Conservation (phyloP, 1,284 basidiomycete species). For the Cutaneotrichosporon mucoides region DNA sequence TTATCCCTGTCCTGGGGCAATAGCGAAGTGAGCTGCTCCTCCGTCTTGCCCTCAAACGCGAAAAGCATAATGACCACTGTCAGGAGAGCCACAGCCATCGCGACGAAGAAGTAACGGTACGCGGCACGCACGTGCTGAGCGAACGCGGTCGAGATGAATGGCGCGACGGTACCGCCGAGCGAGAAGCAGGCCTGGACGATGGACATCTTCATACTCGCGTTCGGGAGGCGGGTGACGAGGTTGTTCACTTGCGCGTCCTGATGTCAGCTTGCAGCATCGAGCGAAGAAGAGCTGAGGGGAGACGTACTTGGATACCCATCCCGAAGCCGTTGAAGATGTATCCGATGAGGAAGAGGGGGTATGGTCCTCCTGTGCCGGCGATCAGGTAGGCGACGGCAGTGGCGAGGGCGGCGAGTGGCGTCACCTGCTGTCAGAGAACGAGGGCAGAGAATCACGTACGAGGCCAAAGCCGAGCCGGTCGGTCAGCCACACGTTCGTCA, state of each 20-base stretch:
- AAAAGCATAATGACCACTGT: slow-evolving; percentile 8
- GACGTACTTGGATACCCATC: slow-evolving; percentile 4
- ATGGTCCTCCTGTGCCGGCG: slow-evolving; percentile 12
- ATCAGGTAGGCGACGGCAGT: slow-evolving; percentile 8
- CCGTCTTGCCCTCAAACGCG: slow-evolving; percentile 19
- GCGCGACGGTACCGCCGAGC: slow-evolving; percentile 58
- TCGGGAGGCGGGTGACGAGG: slow-evolving; percentile 17
- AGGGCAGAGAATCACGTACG: too few relatives aligned
- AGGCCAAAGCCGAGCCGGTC: slow-evolving; percentile 61
- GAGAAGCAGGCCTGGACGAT: slow-evolving; percentile 42
- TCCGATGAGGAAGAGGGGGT: slow-evolving; percentile 10
- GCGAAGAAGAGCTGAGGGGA: neutral
- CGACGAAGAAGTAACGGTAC: slow-evolving; percentile 20
- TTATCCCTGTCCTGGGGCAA: neutral
- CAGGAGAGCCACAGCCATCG: slow-evolving; percentile 14
- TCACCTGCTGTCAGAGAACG: slow-evolving; percentile 32
- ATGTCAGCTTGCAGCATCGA: neutral
- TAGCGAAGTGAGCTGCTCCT: slow-evolving; percentile 15
- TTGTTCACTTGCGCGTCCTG: slow-evolving; percentile 23
- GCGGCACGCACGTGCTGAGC: slow-evolving; percentile 16
- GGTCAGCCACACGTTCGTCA: slow-evolving; percentile 56
- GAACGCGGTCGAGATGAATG: slow-evolving; percentile 64
- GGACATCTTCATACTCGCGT: slow-evolving; percentile 17
- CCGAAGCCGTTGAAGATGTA: slow-evolving; percentile 17
- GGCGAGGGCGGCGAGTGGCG: slow-evolving; percentile 10